Percentiles rank a stretch among this genome's conserved stretches.
phyloP scores from a whole-genome alignment of 306 rosid species.

The Senna siamea region DNA sequence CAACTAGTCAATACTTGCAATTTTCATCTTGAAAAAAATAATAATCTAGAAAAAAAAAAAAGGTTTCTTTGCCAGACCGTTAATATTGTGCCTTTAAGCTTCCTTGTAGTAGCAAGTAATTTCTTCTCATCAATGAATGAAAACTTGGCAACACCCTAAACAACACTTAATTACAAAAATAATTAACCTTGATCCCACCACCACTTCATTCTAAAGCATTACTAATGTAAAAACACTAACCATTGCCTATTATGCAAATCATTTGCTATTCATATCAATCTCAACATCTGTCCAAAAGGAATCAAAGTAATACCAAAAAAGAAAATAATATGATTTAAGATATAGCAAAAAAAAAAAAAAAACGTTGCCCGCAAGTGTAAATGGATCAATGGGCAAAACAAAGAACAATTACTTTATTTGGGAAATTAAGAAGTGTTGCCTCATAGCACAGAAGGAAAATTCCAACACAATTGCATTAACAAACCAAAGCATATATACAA shows the following conservation, averaged over 20 bases:
- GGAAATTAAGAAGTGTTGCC: no score
- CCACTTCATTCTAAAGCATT: constrained; percentile 28
- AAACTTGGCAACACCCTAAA: constrained; percentile 93
- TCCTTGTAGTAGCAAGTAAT: constrained; percentile 75
- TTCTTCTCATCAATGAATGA: constrained; percentile 93
- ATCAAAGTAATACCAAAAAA: constrained; percentile 19
- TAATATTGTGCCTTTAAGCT: constrained; percentile 79
- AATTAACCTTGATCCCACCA: constrained; percentile 29
- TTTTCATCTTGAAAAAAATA: no score
- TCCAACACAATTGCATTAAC: no score
- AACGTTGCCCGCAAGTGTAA: no score
- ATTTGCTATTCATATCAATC: constrained; percentile 98
- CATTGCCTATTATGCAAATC: constrained; percentile 91
- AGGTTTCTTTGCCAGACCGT: no score
- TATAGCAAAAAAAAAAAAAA: constrained; percentile 30
- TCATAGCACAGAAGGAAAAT: no score
- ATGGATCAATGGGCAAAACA: no score
- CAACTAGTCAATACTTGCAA: no score
- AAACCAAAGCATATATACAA: no score
- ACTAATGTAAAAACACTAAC: constrained; percentile 8
- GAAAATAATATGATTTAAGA: constrained; percentile 23
- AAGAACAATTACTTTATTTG: no score
- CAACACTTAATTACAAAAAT: constrained; percentile 26
- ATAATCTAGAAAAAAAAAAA: no score
- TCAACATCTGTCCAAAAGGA: constrained; percentile 74